Evolutionary conservation across 805 yeast species (phyloP), one percentile per base, ranked within the genome.

Genomic region (Candida loeiensis): DNA sequence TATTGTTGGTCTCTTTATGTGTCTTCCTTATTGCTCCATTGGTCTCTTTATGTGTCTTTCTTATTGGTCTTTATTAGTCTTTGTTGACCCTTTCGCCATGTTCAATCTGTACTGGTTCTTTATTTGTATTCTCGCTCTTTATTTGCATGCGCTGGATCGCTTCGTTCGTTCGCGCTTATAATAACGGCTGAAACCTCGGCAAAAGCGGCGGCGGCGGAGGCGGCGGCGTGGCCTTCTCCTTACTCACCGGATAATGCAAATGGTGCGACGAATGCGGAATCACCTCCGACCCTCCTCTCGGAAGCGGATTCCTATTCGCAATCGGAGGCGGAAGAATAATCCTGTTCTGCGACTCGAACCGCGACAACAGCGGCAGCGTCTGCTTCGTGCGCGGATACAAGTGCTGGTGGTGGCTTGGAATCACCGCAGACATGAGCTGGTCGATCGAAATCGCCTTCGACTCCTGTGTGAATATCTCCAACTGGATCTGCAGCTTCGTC

Each of bases 281-380:
- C 29, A 35, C 39, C 25, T 34, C 39, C 25, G 39, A 39, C 20
- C 34, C 40, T 12, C 37, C 45, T 9, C 47, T 30, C 21, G 40
- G 37, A 22, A 34, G 45, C 14, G 50, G 27, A 26, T 54, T 49
- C 13, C 45, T 42, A 16, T 47, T 49, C 13, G 49, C 47, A 24
- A 51, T 33, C 7, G 69, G 72, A 9, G 65, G 66, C 4, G 71
- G 72, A 11, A 64, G 46, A 12, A 64, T 53, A 16, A 61, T 58
- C 36, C 56, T 59, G 19, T 16, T 30, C 24, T 18, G 15, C 17
- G 19, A 13, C 4, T 33, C 37, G 16, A 33, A 27, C 27, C 36
- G 29, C 16, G 34, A 31, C 13, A 22, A 15, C 13, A 22, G 31
- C 4, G 35, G 37, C 6, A 60, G 49, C 6, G 51, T 38, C 15